phyloP scores from a whole-genome alignment of 192 early-diverging fungal genomes.

The Funneliformis geosporum region DNA sequence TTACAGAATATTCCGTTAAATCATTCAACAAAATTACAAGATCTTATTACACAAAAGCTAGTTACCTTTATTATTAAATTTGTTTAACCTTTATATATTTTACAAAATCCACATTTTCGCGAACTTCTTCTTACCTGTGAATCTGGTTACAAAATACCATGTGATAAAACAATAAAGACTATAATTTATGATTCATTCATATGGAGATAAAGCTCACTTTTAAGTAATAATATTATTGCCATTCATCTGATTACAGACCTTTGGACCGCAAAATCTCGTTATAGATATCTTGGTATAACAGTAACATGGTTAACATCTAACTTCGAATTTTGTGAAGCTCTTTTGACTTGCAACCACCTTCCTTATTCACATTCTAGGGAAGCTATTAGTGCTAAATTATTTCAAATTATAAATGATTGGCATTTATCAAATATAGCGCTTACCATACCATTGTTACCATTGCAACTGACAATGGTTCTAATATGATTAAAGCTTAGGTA shows the following conservation, averaged over 20 bases:
- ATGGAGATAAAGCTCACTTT: not conserved
- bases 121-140: not conserved
- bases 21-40: not conserved
- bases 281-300: not conserved
- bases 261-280: not conserved
- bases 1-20: not conserved
- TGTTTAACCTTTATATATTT: not conserved
- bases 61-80: slow-evolving; percentile 8
- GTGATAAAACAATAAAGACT: slow-evolving; percentile 4
- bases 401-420: no score
- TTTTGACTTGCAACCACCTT: no score
- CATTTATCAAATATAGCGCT: no score
- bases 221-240: not conserved
- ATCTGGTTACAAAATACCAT: not conserved
- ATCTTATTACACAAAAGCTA: not conserved
- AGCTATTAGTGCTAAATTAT: no score
- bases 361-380: no score
- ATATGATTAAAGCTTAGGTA: no score
- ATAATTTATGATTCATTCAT: slow-evolving; percentile 7
- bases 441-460: no score
- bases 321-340: no score
- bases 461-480: no score
- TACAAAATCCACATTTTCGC: not conserved
- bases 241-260: not conserved
- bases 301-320: not conserved